Percentiles rank a stretch among this genome's conserved stretches.
phyloP scores from a whole-genome alignment of 768 basidiomycete genomes.

The Amanita brunnescens region DNA sequence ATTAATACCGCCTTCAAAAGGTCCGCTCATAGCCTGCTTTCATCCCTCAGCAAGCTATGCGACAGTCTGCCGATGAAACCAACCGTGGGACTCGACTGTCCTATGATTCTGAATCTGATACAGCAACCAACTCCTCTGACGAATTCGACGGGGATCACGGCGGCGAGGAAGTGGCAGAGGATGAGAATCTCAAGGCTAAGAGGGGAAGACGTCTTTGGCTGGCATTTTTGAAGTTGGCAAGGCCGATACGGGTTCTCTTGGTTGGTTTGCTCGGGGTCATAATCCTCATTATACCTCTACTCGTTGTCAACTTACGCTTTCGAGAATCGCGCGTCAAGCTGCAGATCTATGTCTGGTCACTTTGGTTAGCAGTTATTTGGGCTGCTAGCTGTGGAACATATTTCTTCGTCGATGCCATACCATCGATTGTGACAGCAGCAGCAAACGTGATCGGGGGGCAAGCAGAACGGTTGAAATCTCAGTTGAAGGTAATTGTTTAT shows the following conservation, averaged over 20 bases:
- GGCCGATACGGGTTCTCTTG: slow-evolving; percentile 49
- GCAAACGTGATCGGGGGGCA: slow-evolving; percentile 49
- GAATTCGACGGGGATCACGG: slow-evolving; percentile 74
- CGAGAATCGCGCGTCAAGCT: slow-evolving; percentile 33
- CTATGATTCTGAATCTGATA: slow-evolving; percentile 5
- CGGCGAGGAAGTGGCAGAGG: slow-evolving; percentile 28
- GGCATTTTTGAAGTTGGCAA: slow-evolving; percentile 57
- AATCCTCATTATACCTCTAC: slow-evolving; percentile 58
- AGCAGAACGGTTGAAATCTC: slow-evolving; percentile 57
- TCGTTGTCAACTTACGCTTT: slow-evolving; percentile 62
- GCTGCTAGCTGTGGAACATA: slow-evolving; percentile 51
- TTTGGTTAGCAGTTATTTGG: slow-evolving; percentile 67
- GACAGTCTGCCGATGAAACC: neutral
- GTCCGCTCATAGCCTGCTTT: slow-evolving; percentile 22
- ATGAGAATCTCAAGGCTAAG: slow-evolving; percentile 37
- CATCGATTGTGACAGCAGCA: slow-evolving; percentile 44
- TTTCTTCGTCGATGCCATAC: slow-evolving; percentile 55
- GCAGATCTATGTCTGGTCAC: slow-evolving; percentile 55
- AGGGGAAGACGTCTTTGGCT: slow-evolving; percentile 57
- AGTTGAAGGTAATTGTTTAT: slow-evolving; percentile 45
- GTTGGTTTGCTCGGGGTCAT: slow-evolving; percentile 50
- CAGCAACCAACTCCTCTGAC: slow-evolving; percentile 55
- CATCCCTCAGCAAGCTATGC: slow-evolving; percentile 30
- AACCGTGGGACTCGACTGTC: neutral
- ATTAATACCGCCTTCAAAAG: neutral